Base-by-base conservation (phyloP, 768 basidiomycete genomes). In the Cystobasidium tubakii region DNA sequence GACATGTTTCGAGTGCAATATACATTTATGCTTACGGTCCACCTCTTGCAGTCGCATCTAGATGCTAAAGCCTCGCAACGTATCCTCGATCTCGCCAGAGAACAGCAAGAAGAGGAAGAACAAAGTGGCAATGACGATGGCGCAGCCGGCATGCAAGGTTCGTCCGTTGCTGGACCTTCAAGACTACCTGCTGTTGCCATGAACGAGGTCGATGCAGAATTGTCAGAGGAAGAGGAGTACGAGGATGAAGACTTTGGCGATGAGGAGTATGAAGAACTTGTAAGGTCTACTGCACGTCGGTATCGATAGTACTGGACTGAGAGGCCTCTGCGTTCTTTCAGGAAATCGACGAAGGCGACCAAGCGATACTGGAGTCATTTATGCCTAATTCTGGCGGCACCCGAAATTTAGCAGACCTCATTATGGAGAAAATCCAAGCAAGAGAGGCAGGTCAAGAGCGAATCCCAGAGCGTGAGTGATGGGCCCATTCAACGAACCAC, bases 371-470 rank as follows among this genome's bases (percentile, higher is more conserved):
- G 42, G 93, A 97, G 77, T 84, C 87, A 17, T 83, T 92, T 34
- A 85, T 91, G 53, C 92, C 92, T 44, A 82, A 87, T 17, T 90
- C 88, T 81, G 76, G 19, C 73, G 76, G 62, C 76, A 73, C 69
- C 1, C 86, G 86, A 81, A 97, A 95, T 1, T 83, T 99, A 34
- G 96, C 96, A 34, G 96, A 99, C 80, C 84, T 98, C n/a, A 99
- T 98, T 74, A 91, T 99, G 80, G 86, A 90, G 29, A 97, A 97
- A 82, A 84, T 99, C 27, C 89, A 94, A 73, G 86, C 84, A 72
- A 85, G 83, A 15, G 87, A 88, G 75, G 81, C 84, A 2, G 83
- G 83, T 55, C 83, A 85, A 44, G 80, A 74, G 33, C 69, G 76
- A 3, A 76, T 62, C 31, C 44, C 44, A 46, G 73, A 75, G 34